Evolutionary conservation across 371 early-diverging fungal species (phyloP).

Genomic region (Conidiobolus incongruus): DNA sequence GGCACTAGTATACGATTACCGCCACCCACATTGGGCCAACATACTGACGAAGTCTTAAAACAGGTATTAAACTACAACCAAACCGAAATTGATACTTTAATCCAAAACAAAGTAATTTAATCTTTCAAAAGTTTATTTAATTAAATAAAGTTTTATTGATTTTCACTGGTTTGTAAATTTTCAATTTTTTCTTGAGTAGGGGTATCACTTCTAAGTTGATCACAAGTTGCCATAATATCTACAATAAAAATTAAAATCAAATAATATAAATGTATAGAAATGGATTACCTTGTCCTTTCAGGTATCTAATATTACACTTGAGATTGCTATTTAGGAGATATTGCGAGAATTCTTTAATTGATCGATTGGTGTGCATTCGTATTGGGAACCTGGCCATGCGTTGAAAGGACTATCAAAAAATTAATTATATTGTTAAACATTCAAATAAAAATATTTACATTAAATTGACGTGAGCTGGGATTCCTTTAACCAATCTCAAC

Average conservation of each 20-base stretch:
- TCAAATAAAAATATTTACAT: slow-evolving; percentile 24
- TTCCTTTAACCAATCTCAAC: slow-evolving; percentile 23
- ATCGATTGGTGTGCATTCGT: slow-evolving; percentile 20
- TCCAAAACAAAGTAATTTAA: slow-evolving; percentile 12
- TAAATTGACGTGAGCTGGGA: slow-evolving; percentile 66
- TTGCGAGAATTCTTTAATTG: slow-evolving; percentile 24
- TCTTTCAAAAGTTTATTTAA: too few relatives aligned
- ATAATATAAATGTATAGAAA: not conserved
- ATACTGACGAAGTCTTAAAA: slow-evolving; percentile 51
- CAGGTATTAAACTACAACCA: slow-evolving; percentile 26
- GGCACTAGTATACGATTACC: slow-evolving; percentile 39
- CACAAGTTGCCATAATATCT: slow-evolving; percentile 58
- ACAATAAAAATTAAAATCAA: slow-evolving; percentile 5
- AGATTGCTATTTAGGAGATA: slow-evolving; percentile 17
- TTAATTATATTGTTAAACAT: not conserved
- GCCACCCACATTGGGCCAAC: slow-evolving; percentile 74
- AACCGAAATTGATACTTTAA: slow-evolving; percentile 14
- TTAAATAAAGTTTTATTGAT: too few relatives aligned
- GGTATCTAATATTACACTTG: slow-evolving; percentile 24
- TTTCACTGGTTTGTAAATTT: too few relatives aligned
- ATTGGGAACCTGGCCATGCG: slow-evolving; percentile 52
- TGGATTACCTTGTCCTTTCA: slow-evolving; percentile 25
- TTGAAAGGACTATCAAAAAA: slow-evolving; percentile 31
- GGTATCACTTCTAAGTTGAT: slow-evolving; percentile 28
- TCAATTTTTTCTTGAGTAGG: slow-evolving; percentile 2